Conservation (phyloP, 2,329 filamentous ascomycete genomes). For the Fusarium poae region DNA sequence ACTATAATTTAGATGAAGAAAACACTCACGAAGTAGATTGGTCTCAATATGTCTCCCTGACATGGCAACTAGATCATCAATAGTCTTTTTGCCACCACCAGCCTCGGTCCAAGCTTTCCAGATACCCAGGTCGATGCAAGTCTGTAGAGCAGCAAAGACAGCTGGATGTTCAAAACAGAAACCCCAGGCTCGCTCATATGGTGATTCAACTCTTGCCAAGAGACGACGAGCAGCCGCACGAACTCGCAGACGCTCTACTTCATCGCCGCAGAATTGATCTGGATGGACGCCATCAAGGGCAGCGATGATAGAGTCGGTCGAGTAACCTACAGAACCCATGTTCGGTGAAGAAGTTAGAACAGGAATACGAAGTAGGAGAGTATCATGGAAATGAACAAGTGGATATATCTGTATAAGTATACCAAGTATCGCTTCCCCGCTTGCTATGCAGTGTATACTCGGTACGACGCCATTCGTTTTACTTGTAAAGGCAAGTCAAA, state of each 20-base stretch:
- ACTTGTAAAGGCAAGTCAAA: too few species aligned
- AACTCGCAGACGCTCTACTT: conserved; percentile 39
- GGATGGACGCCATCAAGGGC: conserved; percentile 18
- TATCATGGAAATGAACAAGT: too few species aligned
- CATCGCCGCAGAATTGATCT: conserved; percentile 12
- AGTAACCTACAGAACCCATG: background rate
- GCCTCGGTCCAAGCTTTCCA: conserved; percentile 30
- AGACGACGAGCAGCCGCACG: conserved; percentile 27
- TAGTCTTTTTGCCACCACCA: conserved; percentile 23
- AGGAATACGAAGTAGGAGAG: too few species aligned
- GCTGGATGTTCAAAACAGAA: conserved; percentile 40
- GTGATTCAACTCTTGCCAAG: conserved; percentile 23
- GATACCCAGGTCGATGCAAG: conserved; percentile 24
- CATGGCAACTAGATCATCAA: conserved; percentile 31
- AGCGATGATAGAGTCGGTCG: conserved; percentile 15
- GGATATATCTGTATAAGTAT: too few species aligned
- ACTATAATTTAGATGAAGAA: background rate
- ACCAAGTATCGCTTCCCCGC: background rate
- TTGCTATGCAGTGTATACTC: too few species aligned
- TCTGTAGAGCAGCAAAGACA: conserved; percentile 35
- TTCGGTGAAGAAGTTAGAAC: too few species aligned
- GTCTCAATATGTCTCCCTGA: conserved; percentile 16
- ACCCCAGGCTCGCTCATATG: conserved; percentile 36
- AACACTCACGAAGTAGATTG: conserved; percentile 20
- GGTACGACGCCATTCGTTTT: too few species aligned